Evolutionary conservation across 1,139 yeast species (phyloP).

Genomic region (Hansenula lynferdii): DNA sequence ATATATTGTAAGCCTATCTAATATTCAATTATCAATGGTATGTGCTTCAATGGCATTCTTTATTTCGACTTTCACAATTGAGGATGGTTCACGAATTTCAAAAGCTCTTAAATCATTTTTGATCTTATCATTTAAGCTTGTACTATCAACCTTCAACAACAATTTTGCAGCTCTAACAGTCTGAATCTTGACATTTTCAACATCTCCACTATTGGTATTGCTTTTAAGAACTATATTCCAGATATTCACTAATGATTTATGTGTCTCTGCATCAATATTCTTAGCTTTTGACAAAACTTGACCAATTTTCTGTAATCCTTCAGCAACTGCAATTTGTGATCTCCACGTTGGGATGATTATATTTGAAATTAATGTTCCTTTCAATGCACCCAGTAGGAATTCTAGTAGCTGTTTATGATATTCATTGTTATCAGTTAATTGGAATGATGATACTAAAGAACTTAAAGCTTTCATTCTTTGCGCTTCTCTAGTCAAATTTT

Average conservation of each 20-base stretch:
- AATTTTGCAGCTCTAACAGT: conserved; percentile 33
- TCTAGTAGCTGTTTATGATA: conserved; percentile 14
- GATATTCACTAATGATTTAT: conserved; percentile 13
- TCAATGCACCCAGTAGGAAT: conserved; percentile 18
- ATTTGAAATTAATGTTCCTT: conserved; percentile 29
- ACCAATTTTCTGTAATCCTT: conserved; percentile 26
- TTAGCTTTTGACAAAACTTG: conserved; percentile 13
- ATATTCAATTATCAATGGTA: too few relatives aligned
- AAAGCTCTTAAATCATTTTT: conserved; percentile 28
- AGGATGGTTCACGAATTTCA: conserved; percentile 25
- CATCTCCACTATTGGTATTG: conserved; percentile 41
- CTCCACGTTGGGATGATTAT: conserved; percentile 53
- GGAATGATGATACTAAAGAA: conserved; percentile 23
- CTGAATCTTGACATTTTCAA: conserved; percentile 62
- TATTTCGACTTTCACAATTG: conserved; percentile 34
- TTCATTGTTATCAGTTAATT: conserved; percentile 12
- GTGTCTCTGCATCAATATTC: conserved; percentile 1
- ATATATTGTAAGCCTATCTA: too few relatives aligned
- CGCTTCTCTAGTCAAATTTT: conserved; percentile 35
- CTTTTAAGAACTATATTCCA: conserved; percentile 27
- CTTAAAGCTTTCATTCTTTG: conserved; percentile 29
- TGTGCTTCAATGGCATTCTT: too few relatives aligned
- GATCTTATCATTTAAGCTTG: conserved; percentile 13
- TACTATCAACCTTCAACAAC: conserved; percentile 17
- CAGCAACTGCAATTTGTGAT: conserved; percentile 42